A percentile compares a stretch with the other conserved stretches of the same genome.
Conservation (phyloP, 257 asterid species). For the Scutellaria barbata region DNA sequence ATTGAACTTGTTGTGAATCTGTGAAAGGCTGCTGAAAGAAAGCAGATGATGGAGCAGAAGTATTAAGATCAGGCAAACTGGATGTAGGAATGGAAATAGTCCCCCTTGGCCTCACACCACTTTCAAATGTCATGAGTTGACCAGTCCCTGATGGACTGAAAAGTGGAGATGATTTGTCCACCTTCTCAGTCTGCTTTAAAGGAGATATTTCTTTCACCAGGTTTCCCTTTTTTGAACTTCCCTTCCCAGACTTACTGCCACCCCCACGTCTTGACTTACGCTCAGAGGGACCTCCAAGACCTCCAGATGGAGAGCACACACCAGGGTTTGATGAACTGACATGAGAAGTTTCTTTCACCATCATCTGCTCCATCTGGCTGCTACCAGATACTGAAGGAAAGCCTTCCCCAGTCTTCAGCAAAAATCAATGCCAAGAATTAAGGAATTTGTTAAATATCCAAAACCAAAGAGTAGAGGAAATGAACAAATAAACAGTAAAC, state of each 20-base stretch:
- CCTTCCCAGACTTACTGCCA: constrained; percentile 66
- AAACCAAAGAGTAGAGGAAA: constrained; percentile 2
- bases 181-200: constrained; percentile 54
- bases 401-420: constrained; percentile 61
- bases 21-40: constrained; percentile 90
- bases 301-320: constrained; percentile 46
- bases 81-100: constrained; percentile 62
- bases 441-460: not conserved
- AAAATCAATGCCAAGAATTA: constrained; percentile 28
- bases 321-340: constrained; percentile 50
- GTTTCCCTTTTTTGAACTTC: constrained; percentile 63
- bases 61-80: constrained; percentile 82
- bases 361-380: constrained; percentile 46
- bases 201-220: constrained; percentile 56
- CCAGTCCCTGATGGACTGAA: constrained; percentile 54
- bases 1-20: constrained; percentile 92
- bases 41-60: constrained; percentile 61
- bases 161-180: constrained; percentile 49
- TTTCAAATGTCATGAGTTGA: constrained; percentile 60
- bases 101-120: constrained; percentile 51
- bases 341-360: constrained; percentile 54
- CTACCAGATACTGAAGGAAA: constrained; percentile 51
- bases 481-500: not conserved
- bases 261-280: constrained; percentile 79
- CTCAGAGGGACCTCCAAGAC: constrained; percentile 52